These are phyloP conservation scores for Lupinus albus DNA, from an alignment of 306 rosid genomes.

Conservation along the genomic window DNA sequence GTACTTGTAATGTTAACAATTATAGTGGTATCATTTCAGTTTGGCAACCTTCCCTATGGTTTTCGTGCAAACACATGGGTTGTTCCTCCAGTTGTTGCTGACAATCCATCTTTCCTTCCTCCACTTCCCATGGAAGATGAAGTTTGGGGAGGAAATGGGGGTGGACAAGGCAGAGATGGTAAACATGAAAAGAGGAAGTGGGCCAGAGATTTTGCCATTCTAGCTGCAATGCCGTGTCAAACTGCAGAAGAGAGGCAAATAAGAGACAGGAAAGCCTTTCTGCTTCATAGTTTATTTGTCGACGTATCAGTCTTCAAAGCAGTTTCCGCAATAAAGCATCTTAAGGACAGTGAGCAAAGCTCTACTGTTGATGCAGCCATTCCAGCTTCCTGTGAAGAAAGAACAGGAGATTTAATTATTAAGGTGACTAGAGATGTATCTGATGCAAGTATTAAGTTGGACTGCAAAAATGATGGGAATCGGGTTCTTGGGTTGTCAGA, in stretches of 20 bases:
- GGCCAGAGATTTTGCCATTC: slow-evolving; percentile 84
- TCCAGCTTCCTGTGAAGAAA: slow-evolving; percentile 61
- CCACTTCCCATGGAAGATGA: slow-evolving; percentile 88
- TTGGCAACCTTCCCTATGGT: slow-evolving; percentile 97
- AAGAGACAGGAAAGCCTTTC: slow-evolving; percentile 90
- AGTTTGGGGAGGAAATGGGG: slow-evolving; percentile 93
- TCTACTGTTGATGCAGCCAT: slow-evolving; percentile 42
- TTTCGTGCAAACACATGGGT: slow-evolving; percentile 98
- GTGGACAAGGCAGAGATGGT: slow-evolving; percentile 86
- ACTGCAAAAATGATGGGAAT: slow-evolving; percentile 84
- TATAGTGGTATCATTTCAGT: slow-evolving; percentile 59
- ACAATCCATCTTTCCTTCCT: slow-evolving; percentile 66
- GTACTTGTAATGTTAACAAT: slow-evolving; percentile 31
- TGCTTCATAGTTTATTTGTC: slow-evolving; percentile 91
- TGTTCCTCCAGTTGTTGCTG: slow-evolving; percentile 90
- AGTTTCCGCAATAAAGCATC: slow-evolving; percentile 64
- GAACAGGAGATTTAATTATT: slow-evolving; percentile 69
- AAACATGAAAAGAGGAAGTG: slow-evolving; percentile 74
- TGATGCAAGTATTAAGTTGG: slow-evolving; percentile 80
- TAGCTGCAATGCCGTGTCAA: slow-evolving; percentile 90
- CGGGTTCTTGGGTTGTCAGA: slow-evolving; percentile 69
- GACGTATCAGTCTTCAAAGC: slow-evolving; percentile 86
- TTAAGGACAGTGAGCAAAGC: slow-evolving; percentile 50
- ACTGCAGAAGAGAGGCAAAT: slow-evolving; percentile 90
- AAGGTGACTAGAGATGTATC: slow-evolving; percentile 77